These are phyloP conservation scores for Arthrobotrys megalospora DNA, from an alignment of 2,329 filamentous ascomycete genomes.

Conservation along the genomic window DNA sequence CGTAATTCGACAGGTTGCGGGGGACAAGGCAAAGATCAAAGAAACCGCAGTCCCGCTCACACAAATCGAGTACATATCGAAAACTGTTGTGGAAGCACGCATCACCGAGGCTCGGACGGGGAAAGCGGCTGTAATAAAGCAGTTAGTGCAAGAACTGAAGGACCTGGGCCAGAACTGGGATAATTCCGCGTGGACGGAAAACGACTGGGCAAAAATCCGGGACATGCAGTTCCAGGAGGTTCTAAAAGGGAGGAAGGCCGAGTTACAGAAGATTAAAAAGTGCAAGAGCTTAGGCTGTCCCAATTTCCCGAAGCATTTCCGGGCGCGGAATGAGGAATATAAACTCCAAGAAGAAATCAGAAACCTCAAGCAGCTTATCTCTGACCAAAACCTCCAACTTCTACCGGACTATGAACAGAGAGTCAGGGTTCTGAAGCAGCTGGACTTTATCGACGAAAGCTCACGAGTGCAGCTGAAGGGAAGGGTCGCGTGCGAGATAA, in stretches of 20 bases:
- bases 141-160: conserved; percentile 79
- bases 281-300: conserved; percentile 80
- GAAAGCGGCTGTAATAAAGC: conserved; percentile 70
- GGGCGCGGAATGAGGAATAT: conserved; percentile 97
- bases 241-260: conserved; percentile 78
- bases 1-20: conserved; percentile 78
- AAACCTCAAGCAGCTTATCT: conserved; percentile 88
- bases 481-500: conserved; percentile 98
- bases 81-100: conserved; percentile 73
- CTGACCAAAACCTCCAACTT: conserved; percentile 94
- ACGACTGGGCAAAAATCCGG: conserved; percentile 85
- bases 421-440: conserved; percentile 89
- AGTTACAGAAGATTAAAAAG: conserved; percentile 75
- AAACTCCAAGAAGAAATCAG: conserved; percentile 93
- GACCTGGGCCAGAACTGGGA: conserved; percentile 82
- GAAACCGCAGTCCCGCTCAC: conserved; percentile 75
- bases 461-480: conserved; percentile 94
- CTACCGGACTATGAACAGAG: conserved; percentile 97
- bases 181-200: conserved; percentile 83
- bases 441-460: conserved; percentile 90
- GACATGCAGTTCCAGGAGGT: conserved; percentile 86
- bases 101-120: conserved; percentile 67
- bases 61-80: conserved; percentile 88
- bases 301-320: conserved; percentile 90
- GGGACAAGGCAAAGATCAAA: conserved; percentile 77